Evolutionary conservation across 352 stramenopile genomes (phyloP).

Genomic region (Pythium insidiosum): DNA sequence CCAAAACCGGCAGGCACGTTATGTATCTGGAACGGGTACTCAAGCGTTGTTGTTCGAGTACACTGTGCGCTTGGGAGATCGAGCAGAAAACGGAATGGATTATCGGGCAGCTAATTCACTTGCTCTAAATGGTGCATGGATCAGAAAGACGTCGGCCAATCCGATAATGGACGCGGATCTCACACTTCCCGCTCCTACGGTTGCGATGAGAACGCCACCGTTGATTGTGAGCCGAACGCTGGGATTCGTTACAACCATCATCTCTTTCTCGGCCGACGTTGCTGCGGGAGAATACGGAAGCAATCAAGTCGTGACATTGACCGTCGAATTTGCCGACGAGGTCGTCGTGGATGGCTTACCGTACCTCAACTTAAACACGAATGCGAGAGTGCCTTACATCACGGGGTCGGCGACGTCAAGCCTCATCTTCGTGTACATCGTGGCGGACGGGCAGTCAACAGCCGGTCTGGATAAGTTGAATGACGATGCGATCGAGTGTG

Average conservation of each 20-base stretch:
- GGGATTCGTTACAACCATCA: slow-evolving; percentile 32
- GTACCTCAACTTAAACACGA: slow-evolving; percentile 53
- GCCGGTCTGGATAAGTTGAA: slow-evolving; percentile 48
- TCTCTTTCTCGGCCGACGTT: slow-evolving; percentile 36
- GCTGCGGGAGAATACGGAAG: slow-evolving; percentile 45
- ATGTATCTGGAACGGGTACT: slow-evolving; percentile 41
- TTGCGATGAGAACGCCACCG: slow-evolving; percentile 29
- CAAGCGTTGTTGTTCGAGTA: slow-evolving; percentile 57
- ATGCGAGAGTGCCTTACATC: slow-evolving; percentile 44
- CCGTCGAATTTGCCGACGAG: slow-evolving; percentile 67
- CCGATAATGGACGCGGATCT: slow-evolving; percentile 52
- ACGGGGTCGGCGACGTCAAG: slow-evolving; percentile 33
- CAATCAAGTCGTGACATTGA: slow-evolving; percentile 66
- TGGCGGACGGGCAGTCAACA: slow-evolving; percentile 32
- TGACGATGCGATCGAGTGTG: slow-evolving; percentile 39
- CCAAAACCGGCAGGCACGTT: slow-evolving; percentile 56
- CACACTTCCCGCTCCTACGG: slow-evolving; percentile 28
- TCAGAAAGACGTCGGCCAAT: slow-evolving; percentile 36
- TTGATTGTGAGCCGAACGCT: slow-evolving; percentile 42
- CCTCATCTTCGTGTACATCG: slow-evolving; percentile 70
- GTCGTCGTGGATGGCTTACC: slow-evolving; percentile 46
- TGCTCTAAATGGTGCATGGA: slow-evolving; percentile 52
- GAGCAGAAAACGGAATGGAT: slow-evolving; percentile 30
- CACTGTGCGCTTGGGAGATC: slow-evolving; percentile 50
- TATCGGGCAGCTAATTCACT: slow-evolving; percentile 42